Percentiles rank a stretch among this genome's conserved stretches.
Conservation (phyloP, 805 yeast species). For the Starmerella geochares region DNA sequence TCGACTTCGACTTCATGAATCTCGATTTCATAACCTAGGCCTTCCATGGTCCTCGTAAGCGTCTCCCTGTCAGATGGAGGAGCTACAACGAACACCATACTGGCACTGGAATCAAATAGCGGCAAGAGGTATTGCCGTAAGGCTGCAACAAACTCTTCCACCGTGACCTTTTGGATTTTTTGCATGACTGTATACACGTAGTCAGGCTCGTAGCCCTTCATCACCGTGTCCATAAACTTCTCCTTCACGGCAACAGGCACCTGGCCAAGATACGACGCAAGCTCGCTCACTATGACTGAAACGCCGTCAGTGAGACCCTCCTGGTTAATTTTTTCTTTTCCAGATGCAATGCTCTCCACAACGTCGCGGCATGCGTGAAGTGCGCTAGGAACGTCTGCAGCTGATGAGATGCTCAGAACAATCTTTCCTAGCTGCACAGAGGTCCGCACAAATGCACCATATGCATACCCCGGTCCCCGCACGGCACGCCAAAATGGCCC, state of each 20-base stretch:
- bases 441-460: constrained; percentile 58
- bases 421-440: constrained; percentile 55
- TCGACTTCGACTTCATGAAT: constrained; percentile 43
- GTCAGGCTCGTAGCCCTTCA: constrained; percentile 61
- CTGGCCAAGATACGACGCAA: constrained; percentile 62
- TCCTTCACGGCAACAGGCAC: constrained; percentile 52
- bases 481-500: constrained; percentile 97
- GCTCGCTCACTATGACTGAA: constrained; percentile 59
- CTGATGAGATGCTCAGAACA: constrained; percentile 62
- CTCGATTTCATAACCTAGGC: constrained; percentile 50
- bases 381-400: constrained; percentile 65
- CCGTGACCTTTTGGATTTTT: constrained; percentile 41
- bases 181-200: constrained; percentile 47
- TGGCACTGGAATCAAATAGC: constrained; percentile 47
- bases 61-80: constrained; percentile 53
- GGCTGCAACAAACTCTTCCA: constrained; percentile 38
- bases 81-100: constrained; percentile 59
- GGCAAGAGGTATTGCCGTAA: constrained; percentile 53
- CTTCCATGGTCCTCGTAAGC: constrained; percentile 40
- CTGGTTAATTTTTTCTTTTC: constrained; percentile 45
- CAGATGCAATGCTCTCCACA: constrained; percentile 50
- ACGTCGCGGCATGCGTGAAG: constrained; percentile 54
- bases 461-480: constrained; percentile 88
- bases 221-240: constrained; percentile 54
- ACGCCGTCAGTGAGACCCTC: constrained; percentile 61